Evolutionary conservation across 768 basidiomycete species (phyloP), one percentile per base, ranked within the genome.

Genomic region (Boletus rex-veris): DNA sequence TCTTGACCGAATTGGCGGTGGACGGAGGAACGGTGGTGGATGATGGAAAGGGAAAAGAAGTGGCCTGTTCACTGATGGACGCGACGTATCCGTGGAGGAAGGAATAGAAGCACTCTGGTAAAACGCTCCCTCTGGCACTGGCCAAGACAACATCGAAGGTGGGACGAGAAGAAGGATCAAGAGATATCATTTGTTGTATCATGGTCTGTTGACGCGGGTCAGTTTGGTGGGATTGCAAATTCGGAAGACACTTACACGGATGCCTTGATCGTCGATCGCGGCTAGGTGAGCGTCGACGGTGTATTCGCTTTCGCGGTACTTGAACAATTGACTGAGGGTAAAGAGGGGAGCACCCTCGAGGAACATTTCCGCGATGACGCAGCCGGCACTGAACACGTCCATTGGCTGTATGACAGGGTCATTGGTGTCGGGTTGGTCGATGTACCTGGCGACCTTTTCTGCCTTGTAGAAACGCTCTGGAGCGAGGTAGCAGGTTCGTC

Each of bases 321-420:
- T 93, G 80, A 91, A 98, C 52, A 99, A 74, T 65, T 98, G 95
- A 67, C 92, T 93, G 45, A 99, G 78, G 1, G 90, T 92, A 74
- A 98, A 98, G 48, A 97, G 77, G 3, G 90, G 90, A 0, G 90
- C 86, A 3, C 97, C 97, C 66, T 99, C 97, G 54, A 94, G 76
- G 74, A 97, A 98, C 57, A 99, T 78, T 71, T 99, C 97, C 1
- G 94, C 92, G 35, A 98, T 82, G 14, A 98, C 94, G 67, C 96
- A 98, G 21, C 97, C 97, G 1, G 82, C 81, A 58, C 93, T 92
- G 65, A 98, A 99, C 47, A 94, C 89, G 68, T 99, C 97, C 97
- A 99, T 99, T 4, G 89, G 80, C 71, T 99, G 93, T 1, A 93
- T 95, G 24, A 98, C 86, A 2, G 85, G 86, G 55, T 97, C 89